Evolutionary conservation across 1,284 basidiomycete genomes (phyloP), one percentile per base, ranked within the genome.

Genomic region (Mrakiaceae sp.): DNA sequence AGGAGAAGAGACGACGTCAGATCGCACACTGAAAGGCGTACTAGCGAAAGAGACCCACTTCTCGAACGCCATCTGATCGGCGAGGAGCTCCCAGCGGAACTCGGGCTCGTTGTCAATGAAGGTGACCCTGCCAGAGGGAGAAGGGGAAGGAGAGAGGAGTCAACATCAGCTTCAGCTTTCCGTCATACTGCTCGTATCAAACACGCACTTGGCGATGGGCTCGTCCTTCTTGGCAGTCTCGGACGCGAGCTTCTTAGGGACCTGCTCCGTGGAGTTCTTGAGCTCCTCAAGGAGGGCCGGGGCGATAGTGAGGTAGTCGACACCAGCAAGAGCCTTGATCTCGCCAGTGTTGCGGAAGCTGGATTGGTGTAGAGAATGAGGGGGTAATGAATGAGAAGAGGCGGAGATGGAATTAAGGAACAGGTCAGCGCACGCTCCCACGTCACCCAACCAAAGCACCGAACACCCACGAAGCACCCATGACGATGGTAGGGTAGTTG

Each of bases 241-340:
- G 44, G 87, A 78, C 69, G 88, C 84, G 68, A 98, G 87, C 80
- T 86, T 88, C 83, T 88, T 87, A 73, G 90, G 87, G 65, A 99
- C 86, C 63, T 81, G 79, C 2, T 82, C 85, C 64, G 80, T 82
- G 51, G 87, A 89, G 72, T 86, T 86, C 81, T 89, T 87, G 76
- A 97, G 87, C 80, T 97, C 85, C 76, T 97, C 90, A 70, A 98
- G 87, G 59, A 98, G 83, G 66, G 83, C 75, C 68, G 95, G 95
- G 12, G 94, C 81, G 74, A 98, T 97, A 74, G 95, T 98, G 70
- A 98, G 81, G 85, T 89, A 96, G 80, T 98, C 95, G 70, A 94
- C 89, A 72, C 95, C 95, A 68, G 94, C 93, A 64, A 98, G 84
- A 27, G 90, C 84, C 77, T 87, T 89, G 80, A 98, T 97, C 81